Percentiles rank a stretch among this genome's conserved stretches.
Conservation (phyloP, 2,329 filamentous ascomycete species). For the Lasiodiplodia gonubiensis region DNA sequence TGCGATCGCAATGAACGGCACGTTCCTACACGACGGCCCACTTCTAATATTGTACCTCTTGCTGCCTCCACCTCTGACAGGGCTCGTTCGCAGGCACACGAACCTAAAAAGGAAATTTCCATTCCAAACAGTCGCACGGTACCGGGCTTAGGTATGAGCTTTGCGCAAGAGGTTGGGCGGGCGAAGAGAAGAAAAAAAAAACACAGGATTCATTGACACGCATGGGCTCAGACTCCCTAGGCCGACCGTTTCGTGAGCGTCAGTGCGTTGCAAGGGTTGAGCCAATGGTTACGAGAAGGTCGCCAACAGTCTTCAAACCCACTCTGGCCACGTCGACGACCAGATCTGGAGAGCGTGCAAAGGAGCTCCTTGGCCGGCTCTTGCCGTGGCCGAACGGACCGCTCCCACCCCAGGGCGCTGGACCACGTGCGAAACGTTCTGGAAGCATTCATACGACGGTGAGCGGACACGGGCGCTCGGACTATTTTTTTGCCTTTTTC, state of each 20-base stretch:
- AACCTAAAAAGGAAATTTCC: background rate
- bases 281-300: background rate
- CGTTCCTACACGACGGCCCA: too few relatives aligned
- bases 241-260: background rate
- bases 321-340: constrained; percentile 13
- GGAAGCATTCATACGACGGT: background rate
- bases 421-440: constrained; percentile 10
- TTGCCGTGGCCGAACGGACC: constrained; percentile 7
- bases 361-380: background rate
- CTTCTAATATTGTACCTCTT: too few relatives aligned
- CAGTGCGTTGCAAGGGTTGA: background rate
- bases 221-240: background rate
- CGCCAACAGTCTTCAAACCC: background rate
- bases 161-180: too few relatives aligned
- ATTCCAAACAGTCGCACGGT: background rate
- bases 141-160: background rate
- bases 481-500: background rate
- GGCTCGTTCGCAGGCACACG: background rate
- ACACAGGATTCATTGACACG: too few relatives aligned
- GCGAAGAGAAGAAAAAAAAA: too few relatives aligned
- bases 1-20: too few relatives aligned
- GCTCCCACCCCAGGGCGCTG: background rate
- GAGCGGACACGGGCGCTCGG: constrained; percentile 16
- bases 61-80: background rate
- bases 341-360: background rate